Evolutionary conservation across 2,329 filamentous ascomycete species (phyloP).

Genomic region (Ilyonectria sp.): DNA sequence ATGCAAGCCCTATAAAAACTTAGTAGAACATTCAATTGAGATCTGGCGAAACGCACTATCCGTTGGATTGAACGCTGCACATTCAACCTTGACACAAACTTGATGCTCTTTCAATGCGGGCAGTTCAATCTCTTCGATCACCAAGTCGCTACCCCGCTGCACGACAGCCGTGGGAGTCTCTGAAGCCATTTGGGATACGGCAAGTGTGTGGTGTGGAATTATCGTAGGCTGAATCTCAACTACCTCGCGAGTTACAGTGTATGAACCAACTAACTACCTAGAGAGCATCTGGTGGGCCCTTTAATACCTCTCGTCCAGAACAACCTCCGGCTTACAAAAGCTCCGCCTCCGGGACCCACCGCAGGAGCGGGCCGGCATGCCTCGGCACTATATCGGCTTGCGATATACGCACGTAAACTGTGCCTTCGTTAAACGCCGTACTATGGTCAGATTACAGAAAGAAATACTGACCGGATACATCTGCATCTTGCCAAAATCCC

Average conservation of each 20-base stretch:
- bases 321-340: not conserved
- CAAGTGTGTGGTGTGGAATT: not conserved
- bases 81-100: constrained; percentile 40
- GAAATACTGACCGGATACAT: constrained; percentile 8
- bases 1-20: constrained; percentile 43
- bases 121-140: not conserved
- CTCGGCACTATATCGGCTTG: not conserved
- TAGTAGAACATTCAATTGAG: not conserved
- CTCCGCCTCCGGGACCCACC: not conserved
- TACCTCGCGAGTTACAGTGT: not conserved
- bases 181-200: constrained; percentile 8
- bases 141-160: constrained; percentile 19
- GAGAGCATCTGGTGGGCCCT: not conserved
- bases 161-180: constrained; percentile 27
- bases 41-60: constrained; percentile 32
- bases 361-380: not conserved
- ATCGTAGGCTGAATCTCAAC: no score
- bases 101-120: constrained; percentile 38
- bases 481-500: constrained; percentile 16
- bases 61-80: constrained; percentile 47
- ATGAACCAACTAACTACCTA: not conserved
- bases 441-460: not conserved
- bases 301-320: not conserved
- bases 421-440: not conserved
- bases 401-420: constrained; percentile 17